Base-by-base conservation (phyloP, 208 protist genomes). In the Leishmania gerbilli region DNA sequence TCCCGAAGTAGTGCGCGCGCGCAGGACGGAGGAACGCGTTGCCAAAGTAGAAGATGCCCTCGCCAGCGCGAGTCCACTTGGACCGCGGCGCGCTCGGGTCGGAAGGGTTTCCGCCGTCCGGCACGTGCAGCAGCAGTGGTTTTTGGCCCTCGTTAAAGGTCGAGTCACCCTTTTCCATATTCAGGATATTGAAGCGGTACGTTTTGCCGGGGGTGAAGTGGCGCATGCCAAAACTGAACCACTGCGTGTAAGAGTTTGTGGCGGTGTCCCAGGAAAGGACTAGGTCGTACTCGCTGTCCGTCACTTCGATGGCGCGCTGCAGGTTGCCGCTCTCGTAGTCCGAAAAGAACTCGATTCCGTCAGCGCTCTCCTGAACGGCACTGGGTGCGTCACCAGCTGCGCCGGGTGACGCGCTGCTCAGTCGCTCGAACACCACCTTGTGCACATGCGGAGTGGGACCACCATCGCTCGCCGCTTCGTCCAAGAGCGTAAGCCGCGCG, bases 141-240 rank as follows among this genome's bases (percentile, higher is more conserved):
- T 88, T 90, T 79, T 98, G 97, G 69, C 99, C 99, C 42, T 99
- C 92, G 80, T 99, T 99, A 84, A 99, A 99, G 21, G 97, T 93
- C 19, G 94, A 98, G 81, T 89, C 84, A 13, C 84, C 80, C 86
- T 99, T 99, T 75, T 98, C 90, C 87, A 99, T 93, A 86, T 99
- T 99, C 55, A 99, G 82, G 76, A 99, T 99, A 83, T 99, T 99
- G 84, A 99, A 99, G 51, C 90, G 95, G 71, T 99, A 99, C 5
- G 84, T 91, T 72, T 77, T 88, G 24, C 92, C 96, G 27, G 90
- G 85, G 13, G 53, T 74, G 69, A 93, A 95, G 71, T 91, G 78
- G 34, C 79, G 74, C 7, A 99, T 82, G 53, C 84, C 82, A 79
- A 99, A 99, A 90, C 93, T 99, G 82, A 99, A 99, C 99, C 99